phyloP scores from a whole-genome alignment of 106 monocot genomes.

The Dendrobium officinale region DNA sequence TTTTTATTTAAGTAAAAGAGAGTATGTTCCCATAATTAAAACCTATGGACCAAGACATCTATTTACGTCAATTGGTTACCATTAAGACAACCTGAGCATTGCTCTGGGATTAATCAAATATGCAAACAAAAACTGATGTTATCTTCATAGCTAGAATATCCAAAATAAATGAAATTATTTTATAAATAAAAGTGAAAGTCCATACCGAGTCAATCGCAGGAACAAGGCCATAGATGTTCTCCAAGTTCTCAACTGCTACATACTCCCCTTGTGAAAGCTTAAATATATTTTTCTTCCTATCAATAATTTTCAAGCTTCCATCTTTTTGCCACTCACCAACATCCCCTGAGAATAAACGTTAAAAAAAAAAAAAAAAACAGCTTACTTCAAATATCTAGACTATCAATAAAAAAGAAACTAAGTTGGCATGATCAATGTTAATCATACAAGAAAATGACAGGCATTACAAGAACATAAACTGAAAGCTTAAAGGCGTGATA shows the following conservation, averaged over 20 bases:
- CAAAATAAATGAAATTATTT: neutral
- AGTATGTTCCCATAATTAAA: neutral
- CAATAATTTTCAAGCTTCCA: conserved; percentile 95
- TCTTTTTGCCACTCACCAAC: conserved; percentile 90
- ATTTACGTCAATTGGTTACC: neutral
- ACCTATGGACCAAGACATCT: neutral
- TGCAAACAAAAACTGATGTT: neutral
- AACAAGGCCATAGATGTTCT: conserved; percentile 36
- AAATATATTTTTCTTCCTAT: conserved; percentile 85
- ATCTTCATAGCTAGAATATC: neutral
- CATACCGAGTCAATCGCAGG: conserved; percentile 30
- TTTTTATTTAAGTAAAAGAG: neutral
- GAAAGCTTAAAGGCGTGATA: neutral
- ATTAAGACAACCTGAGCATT: too few relatives aligned
- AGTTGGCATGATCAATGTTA: neutral
- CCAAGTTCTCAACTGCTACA: conserved; percentile 45
- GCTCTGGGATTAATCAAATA: neutral
- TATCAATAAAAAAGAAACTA: neutral
- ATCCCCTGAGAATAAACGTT: conserved; percentile 43
- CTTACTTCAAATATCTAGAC: neutral
- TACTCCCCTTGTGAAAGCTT: conserved; percentile 52
- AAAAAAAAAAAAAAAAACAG: neutral
- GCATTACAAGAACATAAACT: neutral
- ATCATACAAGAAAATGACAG: neutral
- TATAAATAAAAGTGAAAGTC: neutral